These are phyloP conservation scores for Aspergillus jensenii DNA, from an alignment of 2,329 filamentous ascomycete species.

Conservation along the genomic window DNA sequence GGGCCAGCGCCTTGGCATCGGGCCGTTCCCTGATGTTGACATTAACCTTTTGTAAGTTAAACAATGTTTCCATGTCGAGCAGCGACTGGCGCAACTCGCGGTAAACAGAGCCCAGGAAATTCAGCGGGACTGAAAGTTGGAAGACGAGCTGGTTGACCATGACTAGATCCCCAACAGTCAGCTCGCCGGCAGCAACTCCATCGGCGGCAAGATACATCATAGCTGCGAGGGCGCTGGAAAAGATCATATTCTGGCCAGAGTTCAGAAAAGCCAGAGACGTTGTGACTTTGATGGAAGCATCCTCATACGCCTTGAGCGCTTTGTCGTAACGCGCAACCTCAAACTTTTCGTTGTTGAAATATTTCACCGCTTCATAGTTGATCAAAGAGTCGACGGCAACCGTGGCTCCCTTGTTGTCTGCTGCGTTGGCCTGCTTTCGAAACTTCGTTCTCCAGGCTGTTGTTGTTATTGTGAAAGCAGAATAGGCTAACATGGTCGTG, in stretches of 20 bases:
- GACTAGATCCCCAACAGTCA: slow-evolving; percentile 94
- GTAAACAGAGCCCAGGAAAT: slow-evolving; percentile 98
- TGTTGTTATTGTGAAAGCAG: slow-evolving; percentile 94
- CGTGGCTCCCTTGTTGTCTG: slow-evolving; percentile 92
- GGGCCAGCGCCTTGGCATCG: slow-evolving; percentile 68
- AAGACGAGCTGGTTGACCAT: slow-evolving; percentile 99
- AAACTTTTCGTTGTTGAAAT: slow-evolving; percentile 98
- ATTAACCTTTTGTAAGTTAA: slow-evolving; percentile 96
- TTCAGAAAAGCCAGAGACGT: slow-evolving; percentile 93
- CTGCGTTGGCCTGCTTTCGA: slow-evolving; percentile 88
- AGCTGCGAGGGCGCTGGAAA: slow-evolving; percentile 84
- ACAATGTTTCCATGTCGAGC: slow-evolving; percentile 97
- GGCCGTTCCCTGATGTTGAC: slow-evolving; percentile 77
- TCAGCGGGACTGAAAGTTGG: slow-evolving; percentile 92
- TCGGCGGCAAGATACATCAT: slow-evolving; percentile 99
- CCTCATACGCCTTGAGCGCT: slow-evolving; percentile 82
- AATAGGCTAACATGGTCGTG: slow-evolving; percentile 88
- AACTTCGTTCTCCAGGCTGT: slow-evolving; percentile 98
- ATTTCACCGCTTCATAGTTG: slow-evolving; percentile 99
- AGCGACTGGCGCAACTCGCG: slow-evolving; percentile 91
- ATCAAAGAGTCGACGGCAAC: slow-evolving; percentile 95
- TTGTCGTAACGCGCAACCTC: slow-evolving; percentile 89
- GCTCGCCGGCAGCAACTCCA: slow-evolving; percentile 74
- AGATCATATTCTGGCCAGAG: slow-evolving; percentile 94
- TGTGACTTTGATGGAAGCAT: slow-evolving; percentile 93